Percentiles rank a stretch among this genome's conserved stretches.
phyloP scores from a whole-genome alignment of 305 asterid species.

The Lippia alba region DNA sequence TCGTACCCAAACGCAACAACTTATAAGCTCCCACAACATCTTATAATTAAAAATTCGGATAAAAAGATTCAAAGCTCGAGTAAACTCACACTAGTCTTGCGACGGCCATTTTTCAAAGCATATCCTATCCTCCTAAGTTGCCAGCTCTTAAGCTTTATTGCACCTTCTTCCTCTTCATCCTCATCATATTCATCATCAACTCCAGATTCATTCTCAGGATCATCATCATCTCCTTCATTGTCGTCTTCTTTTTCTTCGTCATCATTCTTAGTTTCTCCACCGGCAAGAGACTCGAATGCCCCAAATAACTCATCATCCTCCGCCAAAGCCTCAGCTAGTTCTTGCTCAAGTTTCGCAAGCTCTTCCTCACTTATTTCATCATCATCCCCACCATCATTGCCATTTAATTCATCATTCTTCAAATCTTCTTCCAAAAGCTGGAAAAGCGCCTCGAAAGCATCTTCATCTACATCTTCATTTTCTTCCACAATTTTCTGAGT shows the following conservation, averaged over 20 bases:
- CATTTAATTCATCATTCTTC: conserved; percentile 61
- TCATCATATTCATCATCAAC: conserved; percentile 28
- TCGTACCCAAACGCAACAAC: background rate
- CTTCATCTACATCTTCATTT: conserved; percentile 69
- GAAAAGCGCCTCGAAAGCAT: conserved; percentile 91
- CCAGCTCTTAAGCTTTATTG: conserved; percentile 76
- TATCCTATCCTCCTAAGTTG: conserved; percentile 81
- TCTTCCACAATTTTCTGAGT: conserved; percentile 40
- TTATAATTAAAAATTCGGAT: too few relatives aligned
- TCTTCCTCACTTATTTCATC: conserved; percentile 75
- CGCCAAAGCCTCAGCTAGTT: conserved; percentile 82
- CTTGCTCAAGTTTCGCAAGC: conserved; percentile 75
- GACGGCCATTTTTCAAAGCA: conserved; percentile 86
- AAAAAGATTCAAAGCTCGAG: background rate
- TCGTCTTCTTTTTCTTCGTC: conserved; percentile 40
- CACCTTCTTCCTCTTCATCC: conserved; percentile 52
- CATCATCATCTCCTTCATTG: conserved; percentile 32
- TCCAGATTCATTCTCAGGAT: conserved; percentile 39
- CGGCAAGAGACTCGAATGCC: conserved; percentile 47
- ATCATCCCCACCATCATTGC: conserved; percentile 52
- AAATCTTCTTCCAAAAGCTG: conserved; percentile 83
- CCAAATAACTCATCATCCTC: conserved; percentile 77
- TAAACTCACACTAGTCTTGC: conserved; percentile 79
- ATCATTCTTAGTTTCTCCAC: conserved; percentile 37
- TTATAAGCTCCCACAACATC: background rate